A percentile compares a stretch with the other conserved stretches of the same genome.
Evolutionary conservation across 768 basidiomycete species (phyloP).

Genomic region (Pulveroboletus frians): DNA sequence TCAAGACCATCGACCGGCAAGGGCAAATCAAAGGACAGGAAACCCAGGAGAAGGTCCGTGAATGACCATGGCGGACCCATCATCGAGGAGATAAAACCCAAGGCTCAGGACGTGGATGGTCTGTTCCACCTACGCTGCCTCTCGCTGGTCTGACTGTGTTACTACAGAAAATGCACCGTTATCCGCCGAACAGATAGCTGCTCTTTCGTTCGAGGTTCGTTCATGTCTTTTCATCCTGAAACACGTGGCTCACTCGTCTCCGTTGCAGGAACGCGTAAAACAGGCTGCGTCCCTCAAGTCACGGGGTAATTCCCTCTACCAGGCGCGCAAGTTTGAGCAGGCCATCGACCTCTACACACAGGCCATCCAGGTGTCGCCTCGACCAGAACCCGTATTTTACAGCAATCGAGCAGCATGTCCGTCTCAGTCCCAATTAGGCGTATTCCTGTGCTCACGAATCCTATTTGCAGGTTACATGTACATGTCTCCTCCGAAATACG

Average conservation of each 20-base stretch:
- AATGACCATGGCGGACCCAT: constrained; percentile 69
- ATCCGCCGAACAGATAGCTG: constrained; percentile 51
- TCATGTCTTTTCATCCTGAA: background rate
- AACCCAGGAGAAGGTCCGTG: constrained; percentile 47
- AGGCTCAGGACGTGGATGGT: constrained; percentile 34
- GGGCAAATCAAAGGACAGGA: constrained; percentile 45
- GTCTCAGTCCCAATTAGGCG: constrained; percentile 17
- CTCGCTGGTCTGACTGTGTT: constrained; percentile 7
- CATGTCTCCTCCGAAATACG: constrained; percentile 78
- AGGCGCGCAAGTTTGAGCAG: constrained; percentile 49
- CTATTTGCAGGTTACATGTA: constrained; percentile 74
- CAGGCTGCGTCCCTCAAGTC: constrained; percentile 62
- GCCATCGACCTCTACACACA: constrained; percentile 67
- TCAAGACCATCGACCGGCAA: constrained; percentile 34
- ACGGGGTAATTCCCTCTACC: constrained; percentile 69
- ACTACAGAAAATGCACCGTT: constrained; percentile 38
- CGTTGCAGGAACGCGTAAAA: constrained; percentile 54
- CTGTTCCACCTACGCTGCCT: constrained; percentile 6
- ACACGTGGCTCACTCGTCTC: constrained; percentile 10
- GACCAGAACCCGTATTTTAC: constrained; percentile 88
- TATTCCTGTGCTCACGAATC: constrained; percentile 1
- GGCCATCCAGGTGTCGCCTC: constrained; percentile 69
- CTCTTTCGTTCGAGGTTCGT: constrained; percentile 54
- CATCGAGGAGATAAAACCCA: constrained; percentile 66
- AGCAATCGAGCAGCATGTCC: constrained; percentile 95